Evolutionary conservation across 2,329 filamentous ascomycete species (phyloP).

Genomic region (Rosellinia necatrix): DNA sequence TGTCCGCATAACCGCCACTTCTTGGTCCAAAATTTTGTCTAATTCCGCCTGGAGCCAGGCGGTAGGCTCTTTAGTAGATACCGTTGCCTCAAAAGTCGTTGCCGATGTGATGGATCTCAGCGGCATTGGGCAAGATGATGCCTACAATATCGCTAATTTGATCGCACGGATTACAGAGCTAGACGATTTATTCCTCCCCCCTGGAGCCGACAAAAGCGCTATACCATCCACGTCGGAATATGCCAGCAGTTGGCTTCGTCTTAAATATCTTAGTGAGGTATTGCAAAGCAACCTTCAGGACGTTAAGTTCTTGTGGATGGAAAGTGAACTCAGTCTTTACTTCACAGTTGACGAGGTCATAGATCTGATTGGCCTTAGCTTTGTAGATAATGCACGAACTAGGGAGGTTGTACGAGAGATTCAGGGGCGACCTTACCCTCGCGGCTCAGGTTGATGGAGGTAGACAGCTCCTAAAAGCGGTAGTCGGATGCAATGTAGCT

Average conservation of each 20-base stretch:
- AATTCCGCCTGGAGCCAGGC: slow-evolving; percentile 67
- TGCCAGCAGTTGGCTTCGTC: slow-evolving; percentile 63
- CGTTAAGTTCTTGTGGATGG: slow-evolving; percentile 66
- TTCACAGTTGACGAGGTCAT: slow-evolving; percentile 65
- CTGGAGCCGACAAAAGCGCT: slow-evolving; percentile 42
- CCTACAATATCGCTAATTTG: slow-evolving; percentile 63
- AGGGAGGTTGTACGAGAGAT: slow-evolving; percentile 64
- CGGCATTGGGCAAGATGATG: slow-evolving; percentile 66
- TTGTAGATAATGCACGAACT: slow-evolving; percentile 65
- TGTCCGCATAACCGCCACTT: slow-evolving; percentile 57
- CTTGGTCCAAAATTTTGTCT: slow-evolving; percentile 63
- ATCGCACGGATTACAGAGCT: slow-evolving; percentile 62
- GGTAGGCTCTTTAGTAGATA: slow-evolving; percentile 63
- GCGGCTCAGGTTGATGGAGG: slow-evolving; percentile 9
- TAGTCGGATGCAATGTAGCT: background rate
- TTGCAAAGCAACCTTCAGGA: slow-evolving; percentile 70
- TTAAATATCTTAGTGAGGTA: slow-evolving; percentile 68
- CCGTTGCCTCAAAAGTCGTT: slow-evolving; percentile 63
- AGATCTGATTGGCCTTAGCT: slow-evolving; percentile 66
- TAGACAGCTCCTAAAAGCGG: background rate
- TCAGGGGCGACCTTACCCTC: slow-evolving; percentile 53
- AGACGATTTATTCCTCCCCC: slow-evolving; percentile 62
- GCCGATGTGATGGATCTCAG: slow-evolving; percentile 65
- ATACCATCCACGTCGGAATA: slow-evolving; percentile 64
- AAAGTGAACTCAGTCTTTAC: slow-evolving; percentile 68